Conservation (phyloP, 352 stramenopile species). For the Aphanomyces stellatus region DNA sequence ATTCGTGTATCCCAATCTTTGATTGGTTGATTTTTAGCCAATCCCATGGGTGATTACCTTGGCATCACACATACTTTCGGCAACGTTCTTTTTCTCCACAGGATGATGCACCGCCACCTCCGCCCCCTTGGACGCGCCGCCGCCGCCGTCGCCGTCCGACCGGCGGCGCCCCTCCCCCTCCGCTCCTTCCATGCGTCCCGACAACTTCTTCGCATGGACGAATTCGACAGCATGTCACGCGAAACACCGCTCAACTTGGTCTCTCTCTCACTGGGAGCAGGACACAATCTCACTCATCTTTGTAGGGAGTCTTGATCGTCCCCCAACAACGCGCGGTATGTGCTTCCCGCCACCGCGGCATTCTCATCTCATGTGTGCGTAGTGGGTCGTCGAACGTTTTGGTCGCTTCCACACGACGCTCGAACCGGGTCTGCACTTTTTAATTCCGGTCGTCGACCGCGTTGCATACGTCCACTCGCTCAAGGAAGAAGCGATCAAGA, state of each 20-base stretch:
- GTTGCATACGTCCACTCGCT: conserved; percentile 89
- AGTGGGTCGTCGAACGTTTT: conserved; percentile 87
- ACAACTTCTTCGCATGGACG: conserved; percentile 15
- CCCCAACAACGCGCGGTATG: conserved; percentile 64
- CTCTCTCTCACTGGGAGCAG: not conserved
- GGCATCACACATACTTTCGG: not conserved
- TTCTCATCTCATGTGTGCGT: not conserved
- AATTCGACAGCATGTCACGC: conserved; percentile 16
- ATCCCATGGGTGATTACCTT: not conserved
- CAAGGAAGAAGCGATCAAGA: conserved; percentile 89
- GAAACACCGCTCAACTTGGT: conserved; percentile 17
- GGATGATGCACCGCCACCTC: no score
- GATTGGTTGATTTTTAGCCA: not conserved
- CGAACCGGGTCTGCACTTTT: conserved; percentile 79
- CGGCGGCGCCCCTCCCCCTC: not conserved
- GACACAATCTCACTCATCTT: not conserved
- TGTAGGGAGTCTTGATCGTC: conserved; percentile 75
- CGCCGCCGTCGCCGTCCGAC: not conserved
- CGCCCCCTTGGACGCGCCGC: no score
- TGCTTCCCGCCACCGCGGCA: not conserved
- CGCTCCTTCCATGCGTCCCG: conserved; percentile 10
- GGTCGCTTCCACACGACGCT: conserved; percentile 86
- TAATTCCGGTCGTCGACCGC: conserved; percentile 84
- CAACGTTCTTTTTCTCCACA: not conserved
- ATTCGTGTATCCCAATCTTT: not conserved